These are phyloP conservation scores for Pseudodiploospora longispora DNA, from an alignment of 2,329 filamentous ascomycete genomes.

Conservation along the genomic window DNA sequence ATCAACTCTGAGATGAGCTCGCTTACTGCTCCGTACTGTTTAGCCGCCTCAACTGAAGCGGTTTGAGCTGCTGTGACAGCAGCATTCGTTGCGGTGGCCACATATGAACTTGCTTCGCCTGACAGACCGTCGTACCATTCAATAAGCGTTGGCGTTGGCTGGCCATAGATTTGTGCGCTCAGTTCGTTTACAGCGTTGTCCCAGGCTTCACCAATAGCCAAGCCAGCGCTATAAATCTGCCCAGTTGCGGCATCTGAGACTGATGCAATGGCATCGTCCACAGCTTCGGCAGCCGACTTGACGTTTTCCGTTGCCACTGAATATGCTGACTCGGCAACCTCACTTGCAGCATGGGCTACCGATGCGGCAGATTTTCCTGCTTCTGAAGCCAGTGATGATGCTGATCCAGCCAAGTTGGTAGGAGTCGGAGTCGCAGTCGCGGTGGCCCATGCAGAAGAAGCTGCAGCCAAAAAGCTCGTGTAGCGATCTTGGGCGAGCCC, in stretches of 20 bases:
- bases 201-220: slow-evolving; percentile 32
- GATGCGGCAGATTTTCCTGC: slow-evolving; percentile 38
- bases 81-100: slow-evolving; percentile 43
- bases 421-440: slow-evolving; percentile 53
- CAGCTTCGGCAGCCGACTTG: slow-evolving; percentile 29
- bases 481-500: slow-evolving; percentile 74
- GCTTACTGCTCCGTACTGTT: slow-evolving; percentile 63
- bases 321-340: slow-evolving; percentile 43
- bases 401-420: slow-evolving; percentile 40
- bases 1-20: slow-evolving; percentile 70
- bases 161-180: slow-evolving; percentile 62
- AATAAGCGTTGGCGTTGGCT: slow-evolving; percentile 46
- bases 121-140: slow-evolving; percentile 44
- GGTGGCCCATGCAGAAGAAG: slow-evolving; percentile 59
- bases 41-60: slow-evolving; percentile 50
- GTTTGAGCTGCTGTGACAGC: slow-evolving; percentile 51
- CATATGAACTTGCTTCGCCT: slow-evolving; percentile 44
- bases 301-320: slow-evolving; percentile 36
- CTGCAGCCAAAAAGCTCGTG: slow-evolving; percentile 63
- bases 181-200: slow-evolving; percentile 48
- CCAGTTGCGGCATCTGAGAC: slow-evolving; percentile 39
- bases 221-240: slow-evolving; percentile 26
- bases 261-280: slow-evolving; percentile 29
- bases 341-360: slow-evolving; percentile 38
- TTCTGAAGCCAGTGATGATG: slow-evolving; percentile 42